A percentile compares a stretch with the other conserved stretches of the same genome.
Conservation (phyloP, 225 moss, liverwort and hornwort species). For the Bryoerythrophyllum caledonicum region DNA sequence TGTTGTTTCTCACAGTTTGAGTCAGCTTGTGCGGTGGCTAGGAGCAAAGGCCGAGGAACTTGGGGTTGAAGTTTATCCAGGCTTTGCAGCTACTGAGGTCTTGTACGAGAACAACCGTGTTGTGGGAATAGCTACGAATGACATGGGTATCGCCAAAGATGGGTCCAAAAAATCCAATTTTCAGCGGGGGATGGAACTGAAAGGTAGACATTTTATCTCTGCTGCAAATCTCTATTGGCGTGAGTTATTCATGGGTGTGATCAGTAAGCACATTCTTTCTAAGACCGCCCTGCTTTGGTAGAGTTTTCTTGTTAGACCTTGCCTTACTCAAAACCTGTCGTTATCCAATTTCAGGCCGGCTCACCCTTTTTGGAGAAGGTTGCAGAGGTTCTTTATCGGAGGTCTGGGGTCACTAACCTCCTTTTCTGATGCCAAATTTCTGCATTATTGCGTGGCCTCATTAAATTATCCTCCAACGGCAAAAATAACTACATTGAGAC, state of each 20-base stretch:
- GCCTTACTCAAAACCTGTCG: not conserved
- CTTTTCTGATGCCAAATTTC: too few relatives aligned
- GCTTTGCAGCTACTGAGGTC: slow-evolving; percentile 79
- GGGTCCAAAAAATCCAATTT: slow-evolving; percentile 63
- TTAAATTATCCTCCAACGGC: not conserved
- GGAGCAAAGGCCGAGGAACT: slow-evolving; percentile 74
- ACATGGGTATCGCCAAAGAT: slow-evolving; percentile 72
- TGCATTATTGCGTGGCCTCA: not conserved
- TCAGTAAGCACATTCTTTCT: not conserved
- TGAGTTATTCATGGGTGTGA: not conserved
- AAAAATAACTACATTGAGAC: not conserved
- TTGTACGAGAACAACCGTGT: slow-evolving; percentile 64
- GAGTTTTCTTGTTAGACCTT: not conserved
- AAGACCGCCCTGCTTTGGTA: not conserved
- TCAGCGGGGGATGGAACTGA: slow-evolving; percentile 69
- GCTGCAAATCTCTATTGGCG: not conserved
- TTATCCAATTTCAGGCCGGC: slow-evolving; percentile 49
- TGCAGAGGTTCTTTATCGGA: slow-evolving; percentile 82
- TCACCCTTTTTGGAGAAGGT: slow-evolving; percentile 71
- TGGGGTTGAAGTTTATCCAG: slow-evolving; percentile 78
- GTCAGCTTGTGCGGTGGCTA: slow-evolving; percentile 79
- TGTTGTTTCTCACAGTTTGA: slow-evolving; percentile 48
- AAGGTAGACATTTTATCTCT: slow-evolving; percentile 38
- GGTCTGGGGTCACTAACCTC: slow-evolving; percentile 33
- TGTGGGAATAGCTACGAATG: slow-evolving; percentile 70